Evolutionary conservation across 1,284 basidiomycete genomes (phyloP).

Genomic region (Marasmius fiardii): DNA sequence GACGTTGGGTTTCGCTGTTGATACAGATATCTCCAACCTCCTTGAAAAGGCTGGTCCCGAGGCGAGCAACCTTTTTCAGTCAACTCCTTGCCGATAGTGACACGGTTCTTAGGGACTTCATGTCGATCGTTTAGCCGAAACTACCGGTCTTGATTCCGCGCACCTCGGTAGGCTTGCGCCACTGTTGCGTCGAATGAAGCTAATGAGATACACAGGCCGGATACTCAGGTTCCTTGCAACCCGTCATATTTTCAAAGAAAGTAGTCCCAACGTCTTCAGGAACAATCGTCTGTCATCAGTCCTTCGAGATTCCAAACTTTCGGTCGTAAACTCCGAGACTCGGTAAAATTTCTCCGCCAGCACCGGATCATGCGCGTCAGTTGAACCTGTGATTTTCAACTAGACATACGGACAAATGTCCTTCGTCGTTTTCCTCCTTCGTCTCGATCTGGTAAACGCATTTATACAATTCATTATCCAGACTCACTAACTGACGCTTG

Average conservation of each 20-base stretch:
- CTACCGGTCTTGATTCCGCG: slow-evolving; percentile 17
- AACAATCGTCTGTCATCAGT: slow-evolving; percentile 30
- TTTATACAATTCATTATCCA: not conserved
- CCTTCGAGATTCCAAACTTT: slow-evolving; percentile 25
- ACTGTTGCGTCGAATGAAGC: not conserved
- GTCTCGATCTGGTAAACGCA: not conserved
- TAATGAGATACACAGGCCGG: slow-evolving; percentile 18
- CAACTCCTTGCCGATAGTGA: not conserved
- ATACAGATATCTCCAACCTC: slow-evolving; percentile 16
- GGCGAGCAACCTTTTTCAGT: slow-evolving; percentile 6
- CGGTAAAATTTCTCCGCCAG: slow-evolving; percentile 14
- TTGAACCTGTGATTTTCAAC: no score
- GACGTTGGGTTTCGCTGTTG: slow-evolving; percentile 15
- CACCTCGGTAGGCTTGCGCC: slow-evolving; percentile 14
- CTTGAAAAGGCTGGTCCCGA: slow-evolving; percentile 13
- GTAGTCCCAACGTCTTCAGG: slow-evolving; percentile 28
- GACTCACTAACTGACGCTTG: not conserved
- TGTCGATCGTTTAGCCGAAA: slow-evolving; percentile 18
- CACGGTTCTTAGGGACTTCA: slow-evolving; percentile 19
- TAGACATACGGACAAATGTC: not conserved
- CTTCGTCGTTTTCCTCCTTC: not conserved
- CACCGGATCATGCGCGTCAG: no score
- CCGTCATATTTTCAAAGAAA: slow-evolving; percentile 31
- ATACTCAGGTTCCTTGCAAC: slow-evolving; percentile 30
- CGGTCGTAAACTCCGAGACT: slow-evolving; percentile 21